Evolutionary conservation across 768 basidiomycete species (phyloP), one percentile per base, ranked within the genome.

Genomic region (Rhizopogon vulgaris): DNA sequence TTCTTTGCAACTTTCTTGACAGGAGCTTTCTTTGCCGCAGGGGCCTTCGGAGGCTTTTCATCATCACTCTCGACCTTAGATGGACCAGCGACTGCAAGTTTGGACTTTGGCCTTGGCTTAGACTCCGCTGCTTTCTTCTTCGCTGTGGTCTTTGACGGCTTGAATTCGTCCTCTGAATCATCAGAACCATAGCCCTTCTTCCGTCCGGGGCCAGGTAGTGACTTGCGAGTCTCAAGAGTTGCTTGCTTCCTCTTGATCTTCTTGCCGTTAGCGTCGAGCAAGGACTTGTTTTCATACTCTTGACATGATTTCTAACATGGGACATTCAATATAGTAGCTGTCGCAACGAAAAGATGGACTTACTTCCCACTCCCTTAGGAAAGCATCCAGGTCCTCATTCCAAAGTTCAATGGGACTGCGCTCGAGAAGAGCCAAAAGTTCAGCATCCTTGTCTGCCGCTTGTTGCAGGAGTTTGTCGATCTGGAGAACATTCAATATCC

Each of bases 321-420:
- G 25, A 52, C 34, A 58, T 54, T 57, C 22, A 40, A 36, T 10
- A 39, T 4, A 27, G 5, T 11, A 8, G 24, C 18, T 32, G 34
- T 48, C 47, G 41, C 22, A 17, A 38, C 15, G 15, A 12, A 37
- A 52, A 50, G n/a, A n/a, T 38, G 7, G 11, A 73, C 86, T 56
- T 57, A 89, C 94, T 70, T 88, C 78, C 93, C 93, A 97, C 65
- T 87, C 84, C 27, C 69, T 76, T 38, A 92, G 65, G 76, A 98
- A 94, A 36, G 65, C 71, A 58, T 96, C 91, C 15, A 99, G 73
- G 61, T 99, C 95, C 8, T 74, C 72, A 60, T 92, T 89, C 95
- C 95, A 99, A 56, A 99, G 73, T 56, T 88, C 80, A 54, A 80
- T 83, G 0, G 93, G 90, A 0, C 82, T 82, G 54, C 85, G 83